Evolutionary conservation across 257 asterid species (phyloP).

Genomic region (Fraxinus cuspidata): DNA sequence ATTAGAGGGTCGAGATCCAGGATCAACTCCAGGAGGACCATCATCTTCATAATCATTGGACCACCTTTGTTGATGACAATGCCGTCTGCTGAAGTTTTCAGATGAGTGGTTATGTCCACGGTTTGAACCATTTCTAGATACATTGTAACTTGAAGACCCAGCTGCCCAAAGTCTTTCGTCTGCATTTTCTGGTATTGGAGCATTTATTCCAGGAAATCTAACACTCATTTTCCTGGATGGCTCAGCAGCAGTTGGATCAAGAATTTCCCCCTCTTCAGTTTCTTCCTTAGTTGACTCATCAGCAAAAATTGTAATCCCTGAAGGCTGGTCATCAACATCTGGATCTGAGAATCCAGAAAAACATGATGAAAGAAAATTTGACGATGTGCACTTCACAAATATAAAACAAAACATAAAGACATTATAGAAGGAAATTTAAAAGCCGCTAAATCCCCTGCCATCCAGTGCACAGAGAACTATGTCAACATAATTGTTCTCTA

Average conservation of each 20-base stretch:
- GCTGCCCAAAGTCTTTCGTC: conserved; percentile 73
- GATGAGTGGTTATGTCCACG: conserved; percentile 43
- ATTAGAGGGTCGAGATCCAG: conserved; percentile 51
- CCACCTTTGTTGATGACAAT: conserved; percentile 33
- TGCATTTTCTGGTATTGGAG: conserved; percentile 84
- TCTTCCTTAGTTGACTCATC: conserved; percentile 55
- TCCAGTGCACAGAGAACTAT: background rate
- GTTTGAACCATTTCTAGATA: conserved; percentile 43
- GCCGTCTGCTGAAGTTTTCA: conserved; percentile 30
- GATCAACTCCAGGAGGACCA: conserved; percentile 81
- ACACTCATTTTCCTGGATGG: conserved; percentile 63
- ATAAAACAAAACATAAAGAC: background rate
- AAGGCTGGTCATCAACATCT: conserved; percentile 71
- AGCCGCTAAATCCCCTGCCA: background rate
- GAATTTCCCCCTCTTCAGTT: conserved; percentile 73
- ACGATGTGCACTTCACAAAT: background rate
- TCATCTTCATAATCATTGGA: conserved; percentile 58
- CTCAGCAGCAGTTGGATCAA: conserved; percentile 33
- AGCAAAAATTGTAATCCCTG: conserved; percentile 90
- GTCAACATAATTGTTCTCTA: conserved; percentile 26
- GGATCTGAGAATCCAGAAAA: conserved; percentile 35
- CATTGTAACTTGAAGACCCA: conserved; percentile 31
- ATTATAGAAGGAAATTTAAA: background rate
- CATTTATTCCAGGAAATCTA: conserved; percentile 87
- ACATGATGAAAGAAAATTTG: conserved; percentile 1